Conservation (phyloP, 192 early-diverging fungal genomes). For the Phycomyces nitens region DNA sequence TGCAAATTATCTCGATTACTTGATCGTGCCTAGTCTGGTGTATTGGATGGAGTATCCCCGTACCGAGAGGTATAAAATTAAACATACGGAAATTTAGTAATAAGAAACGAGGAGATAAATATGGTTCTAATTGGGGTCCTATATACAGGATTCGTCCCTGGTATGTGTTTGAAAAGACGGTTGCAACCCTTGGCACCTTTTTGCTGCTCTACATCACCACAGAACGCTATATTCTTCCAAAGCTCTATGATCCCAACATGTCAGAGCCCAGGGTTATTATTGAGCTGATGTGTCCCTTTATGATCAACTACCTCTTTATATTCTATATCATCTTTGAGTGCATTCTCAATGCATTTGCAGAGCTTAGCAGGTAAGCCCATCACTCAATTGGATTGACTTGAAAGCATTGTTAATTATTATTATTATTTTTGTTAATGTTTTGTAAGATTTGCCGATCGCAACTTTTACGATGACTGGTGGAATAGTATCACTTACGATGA, state of each 20-base stretch:
- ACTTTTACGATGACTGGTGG: conserved; percentile 99
- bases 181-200: conserved; percentile 77
- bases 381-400: too few relatives aligned
- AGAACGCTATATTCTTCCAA: conserved; percentile 84
- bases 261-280: conserved; percentile 55
- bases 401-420: not conserved
- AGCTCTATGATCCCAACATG: conserved; percentile 60
- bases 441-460: conserved; percentile 84
- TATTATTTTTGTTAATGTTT: not conserved
- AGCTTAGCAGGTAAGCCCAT: conserved; percentile 66
- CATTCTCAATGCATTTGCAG: conserved; percentile 94
- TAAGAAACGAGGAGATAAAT: not conserved
- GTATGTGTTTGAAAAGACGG: conserved; percentile 84
- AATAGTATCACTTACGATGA: conserved; percentile 87
- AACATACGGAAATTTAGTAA: not conserved
- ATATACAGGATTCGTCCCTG: conserved; percentile 68
- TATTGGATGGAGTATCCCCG: conserved; percentile 94
- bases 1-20: conserved; percentile 81
- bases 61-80: conserved; percentile 56
- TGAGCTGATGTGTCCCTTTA: conserved; percentile 83
- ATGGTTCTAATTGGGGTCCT: conserved; percentile 2
- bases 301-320: conserved; percentile 85
- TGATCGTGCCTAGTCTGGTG: conserved; percentile 86
- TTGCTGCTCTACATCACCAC: conserved; percentile 80
- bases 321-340: conserved; percentile 98